Conservation (phyloP, 352 stramenopile species). For the Phytopythium aichiense region DNA sequence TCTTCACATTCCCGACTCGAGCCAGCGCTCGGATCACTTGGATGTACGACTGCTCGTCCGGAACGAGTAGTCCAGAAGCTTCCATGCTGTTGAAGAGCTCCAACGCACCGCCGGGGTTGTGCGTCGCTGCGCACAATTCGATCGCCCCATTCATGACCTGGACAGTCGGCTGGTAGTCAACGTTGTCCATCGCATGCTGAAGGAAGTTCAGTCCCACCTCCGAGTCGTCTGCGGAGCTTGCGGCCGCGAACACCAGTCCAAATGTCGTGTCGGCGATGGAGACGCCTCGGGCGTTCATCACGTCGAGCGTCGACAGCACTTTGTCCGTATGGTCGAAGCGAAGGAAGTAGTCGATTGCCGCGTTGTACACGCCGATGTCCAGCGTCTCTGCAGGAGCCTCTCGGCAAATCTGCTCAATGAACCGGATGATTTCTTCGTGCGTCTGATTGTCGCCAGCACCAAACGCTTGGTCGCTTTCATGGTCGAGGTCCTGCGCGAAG, state of each 20-base stretch:
- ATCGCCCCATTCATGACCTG: constrained; percentile 52
- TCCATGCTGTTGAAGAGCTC: constrained; percentile 51
- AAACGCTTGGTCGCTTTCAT: not conserved
- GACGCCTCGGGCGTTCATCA: constrained; percentile 45
- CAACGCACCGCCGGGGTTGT: constrained; percentile 38
- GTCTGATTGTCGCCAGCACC: not conserved
- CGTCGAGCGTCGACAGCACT: constrained; percentile 55
- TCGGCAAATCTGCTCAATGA: constrained; percentile 46
- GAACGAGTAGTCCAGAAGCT: constrained; percentile 26
- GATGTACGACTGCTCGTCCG: constrained; percentile 37
- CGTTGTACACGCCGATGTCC: constrained; percentile 55
- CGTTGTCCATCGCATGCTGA: constrained; percentile 44
- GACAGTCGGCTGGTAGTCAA: constrained; percentile 37
- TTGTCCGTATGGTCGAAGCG: constrained; percentile 37
- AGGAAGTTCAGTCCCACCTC: constrained; percentile 58
- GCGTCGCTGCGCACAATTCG: constrained; percentile 38
- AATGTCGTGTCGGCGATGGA: constrained; percentile 41
- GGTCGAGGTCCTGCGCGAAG: constrained; percentile 41
- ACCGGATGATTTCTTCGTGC: constrained; percentile 16
- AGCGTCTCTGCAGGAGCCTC: constrained; percentile 29
- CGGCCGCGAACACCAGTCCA: constrained; percentile 56
- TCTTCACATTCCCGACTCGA: constrained; percentile 37
- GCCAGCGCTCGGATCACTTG: constrained; percentile 52
- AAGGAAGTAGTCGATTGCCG: constrained; percentile 61
- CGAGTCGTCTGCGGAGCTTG: constrained; percentile 33